A percentile compares a stretch with the other conserved stretches of the same genome.
phyloP scores from a whole-genome alignment of 371 early-diverging fungal species.

The Mortierella sp. region DNA sequence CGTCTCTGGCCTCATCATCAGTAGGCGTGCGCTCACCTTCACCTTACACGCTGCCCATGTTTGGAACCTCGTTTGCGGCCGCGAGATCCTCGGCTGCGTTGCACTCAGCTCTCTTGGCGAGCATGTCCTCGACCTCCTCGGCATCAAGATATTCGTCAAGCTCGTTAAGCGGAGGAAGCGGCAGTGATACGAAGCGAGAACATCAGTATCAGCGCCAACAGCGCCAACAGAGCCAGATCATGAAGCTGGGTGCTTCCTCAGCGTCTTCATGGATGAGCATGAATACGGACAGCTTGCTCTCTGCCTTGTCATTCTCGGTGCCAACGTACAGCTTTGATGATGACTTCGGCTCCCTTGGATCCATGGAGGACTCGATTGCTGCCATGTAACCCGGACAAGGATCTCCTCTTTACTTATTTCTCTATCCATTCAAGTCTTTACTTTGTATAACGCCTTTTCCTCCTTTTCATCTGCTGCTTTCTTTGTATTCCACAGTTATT shows the following conservation, averaged over 20 bases:
- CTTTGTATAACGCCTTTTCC: neutral
- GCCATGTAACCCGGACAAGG: constrained; percentile 24
- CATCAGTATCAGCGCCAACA: constrained; percentile 3
- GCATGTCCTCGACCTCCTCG: constrained; percentile 39
- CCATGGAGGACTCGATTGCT: constrained; percentile 34
- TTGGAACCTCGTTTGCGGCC: constrained; percentile 40
- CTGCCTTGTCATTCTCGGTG: constrained; percentile 48
- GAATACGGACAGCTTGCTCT: constrained; percentile 44
- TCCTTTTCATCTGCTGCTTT: neutral
- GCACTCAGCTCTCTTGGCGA: constrained; percentile 39
- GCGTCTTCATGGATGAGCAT: constrained; percentile 46
- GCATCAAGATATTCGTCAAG: constrained; percentile 17
- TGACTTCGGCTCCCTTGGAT: constrained; percentile 13
- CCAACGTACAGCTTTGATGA: constrained; percentile 48
- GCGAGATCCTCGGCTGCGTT: constrained; percentile 47
- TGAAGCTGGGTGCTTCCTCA: constrained; percentile 21
- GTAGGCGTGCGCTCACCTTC: constrained; percentile 37
- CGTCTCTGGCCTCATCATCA: constrained; percentile 22
- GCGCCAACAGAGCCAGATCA: constrained; percentile 14
- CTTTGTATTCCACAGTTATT: neutral
- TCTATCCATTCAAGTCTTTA: neutral
- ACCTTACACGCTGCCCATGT: constrained; percentile 32
- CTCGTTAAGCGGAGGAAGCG: constrained; percentile 13
- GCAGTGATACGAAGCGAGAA: neutral
- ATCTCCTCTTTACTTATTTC: neutral